These are phyloP conservation scores for Dunaliella primolecta DNA, from an alignment of 139 green algal genomes.

Conservation along the genomic window DNA sequence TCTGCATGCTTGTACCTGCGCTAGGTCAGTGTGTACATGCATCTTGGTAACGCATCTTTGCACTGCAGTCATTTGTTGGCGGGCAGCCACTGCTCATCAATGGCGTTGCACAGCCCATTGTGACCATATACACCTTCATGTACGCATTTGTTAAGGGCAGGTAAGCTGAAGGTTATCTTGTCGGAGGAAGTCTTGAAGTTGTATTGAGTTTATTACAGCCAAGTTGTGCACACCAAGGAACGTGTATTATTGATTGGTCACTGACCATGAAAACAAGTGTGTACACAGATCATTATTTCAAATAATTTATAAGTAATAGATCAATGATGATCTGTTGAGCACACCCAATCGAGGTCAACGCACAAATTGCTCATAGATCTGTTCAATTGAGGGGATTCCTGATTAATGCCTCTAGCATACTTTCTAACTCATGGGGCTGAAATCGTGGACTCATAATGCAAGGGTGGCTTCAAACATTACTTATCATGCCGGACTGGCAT, in stretches of 20 bases:
- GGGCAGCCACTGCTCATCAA: slow-evolving; percentile 91
- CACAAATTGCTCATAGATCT: too few relatives aligned
- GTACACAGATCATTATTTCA: background rate
- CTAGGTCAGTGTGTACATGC: too few relatives aligned
- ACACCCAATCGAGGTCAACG: too few relatives aligned
- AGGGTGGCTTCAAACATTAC: too few relatives aligned
- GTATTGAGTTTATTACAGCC: background rate
- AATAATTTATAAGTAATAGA: slow-evolving; percentile 34
- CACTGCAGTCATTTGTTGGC: slow-evolving; percentile 69
- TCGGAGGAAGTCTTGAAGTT: background rate
- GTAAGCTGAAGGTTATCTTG: background rate
- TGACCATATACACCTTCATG: slow-evolving; percentile 81
- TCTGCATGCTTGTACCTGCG: too few relatives aligned
- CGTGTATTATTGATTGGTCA: too few relatives aligned
- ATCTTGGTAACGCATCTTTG: background rate
- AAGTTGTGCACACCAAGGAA: background rate
- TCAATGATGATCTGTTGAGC: slow-evolving; percentile 27
- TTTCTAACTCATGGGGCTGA: too few relatives aligned
- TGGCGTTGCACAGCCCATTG: slow-evolving; percentile 85
- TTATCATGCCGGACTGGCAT: too few relatives aligned
- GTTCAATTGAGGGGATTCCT: too few relatives aligned
- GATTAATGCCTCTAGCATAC: too few relatives aligned
- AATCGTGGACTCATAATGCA: too few relatives aligned
- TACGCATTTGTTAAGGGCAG: slow-evolving; percentile 20
- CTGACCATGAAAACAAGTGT: background rate